Conservation (phyloP, 768 basidiomycete genomes). For the Podaxis sp. region DNA sequence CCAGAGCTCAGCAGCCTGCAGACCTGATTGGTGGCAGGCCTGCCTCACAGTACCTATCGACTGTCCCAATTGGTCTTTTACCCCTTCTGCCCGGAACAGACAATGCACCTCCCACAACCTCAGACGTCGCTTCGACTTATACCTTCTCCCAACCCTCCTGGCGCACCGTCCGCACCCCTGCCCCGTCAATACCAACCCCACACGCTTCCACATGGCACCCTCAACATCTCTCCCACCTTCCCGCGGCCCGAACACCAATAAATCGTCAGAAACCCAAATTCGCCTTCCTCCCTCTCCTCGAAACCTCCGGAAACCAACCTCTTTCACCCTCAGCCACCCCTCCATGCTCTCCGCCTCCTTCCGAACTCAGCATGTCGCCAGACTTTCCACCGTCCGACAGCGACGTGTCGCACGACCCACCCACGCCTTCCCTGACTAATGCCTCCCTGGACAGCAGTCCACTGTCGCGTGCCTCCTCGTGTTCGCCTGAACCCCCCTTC, state of each 20-base stretch:
- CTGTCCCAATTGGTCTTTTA: constrained; percentile 61
- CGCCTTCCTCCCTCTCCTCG: constrained; percentile 14
- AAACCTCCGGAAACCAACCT: not conserved
- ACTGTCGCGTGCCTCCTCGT: constrained; percentile 28
- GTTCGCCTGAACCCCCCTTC: constrained; percentile 26
- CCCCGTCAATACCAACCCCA: constrained; percentile 6
- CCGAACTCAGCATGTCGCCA: constrained; percentile 7
- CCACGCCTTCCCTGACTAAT: constrained; percentile 32
- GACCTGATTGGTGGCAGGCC: constrained; percentile 38
- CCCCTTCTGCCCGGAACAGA: constrained; percentile 41
- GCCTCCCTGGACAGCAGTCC: constrained; percentile 35
- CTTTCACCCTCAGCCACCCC: not conserved
- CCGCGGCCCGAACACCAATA: constrained; percentile 1
- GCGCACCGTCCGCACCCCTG: constrained; percentile 11
- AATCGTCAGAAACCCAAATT: constrained; percentile 13
- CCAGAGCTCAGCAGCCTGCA: constrained; percentile 48
- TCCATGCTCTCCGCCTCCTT: constrained; percentile 12
- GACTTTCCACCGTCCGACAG: constrained; percentile 20
- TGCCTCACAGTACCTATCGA: constrained; percentile 37
- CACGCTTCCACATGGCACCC: constrained; percentile 3
- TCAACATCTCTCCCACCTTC: constrained; percentile 10
- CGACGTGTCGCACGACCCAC: constrained; percentile 27
- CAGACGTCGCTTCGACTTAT: constrained; percentile 8
- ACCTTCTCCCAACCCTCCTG: constrained; percentile 8
- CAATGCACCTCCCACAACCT: constrained; percentile 11